Evolutionary conservation across 768 basidiomycete species (phyloP).

Genomic region (Termitomyces sp.): DNA sequence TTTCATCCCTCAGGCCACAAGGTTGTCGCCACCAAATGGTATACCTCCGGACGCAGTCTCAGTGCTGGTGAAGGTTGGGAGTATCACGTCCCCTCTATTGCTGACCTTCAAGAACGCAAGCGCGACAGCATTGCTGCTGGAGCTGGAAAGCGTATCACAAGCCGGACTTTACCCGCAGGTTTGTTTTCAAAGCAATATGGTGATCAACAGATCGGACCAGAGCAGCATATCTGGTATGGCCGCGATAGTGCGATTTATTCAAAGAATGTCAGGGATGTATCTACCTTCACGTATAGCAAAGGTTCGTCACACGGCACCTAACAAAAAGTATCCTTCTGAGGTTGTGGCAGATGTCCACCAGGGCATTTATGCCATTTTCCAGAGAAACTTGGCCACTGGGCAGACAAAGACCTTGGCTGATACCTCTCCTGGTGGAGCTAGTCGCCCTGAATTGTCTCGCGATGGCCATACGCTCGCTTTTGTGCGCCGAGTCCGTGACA

Average conservation of each 20-base stretch:
- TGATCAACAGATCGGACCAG: conserved; percentile 69
- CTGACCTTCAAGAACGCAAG: conserved; percentile 36
- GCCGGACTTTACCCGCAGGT: conserved; percentile 52
- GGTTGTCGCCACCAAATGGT: conserved; percentile 76
- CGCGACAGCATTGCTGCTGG: conserved; percentile 27
- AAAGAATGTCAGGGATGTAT: conserved; percentile 54
- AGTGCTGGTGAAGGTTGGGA: conserved; percentile 75
- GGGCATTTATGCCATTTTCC: conserved; percentile 69
- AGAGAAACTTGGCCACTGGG: conserved; percentile 56
- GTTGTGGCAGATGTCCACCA: conserved; percentile 51
- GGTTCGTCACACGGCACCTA: conserved; percentile 28
- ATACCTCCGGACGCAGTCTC: conserved; percentile 56
- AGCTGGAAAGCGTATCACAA: conserved; percentile 12
- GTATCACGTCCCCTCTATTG: conserved; percentile 46
- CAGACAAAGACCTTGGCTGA: conserved; percentile 46
- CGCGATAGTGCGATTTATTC: conserved; percentile 58
- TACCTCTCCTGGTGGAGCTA: conserved; percentile 66
- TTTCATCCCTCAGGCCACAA: conserved; percentile 63
- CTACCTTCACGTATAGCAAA: conserved; percentile 57
- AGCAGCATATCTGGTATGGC: conserved; percentile 60
- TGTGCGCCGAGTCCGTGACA: conserved; percentile 67
- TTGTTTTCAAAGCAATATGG: conserved; percentile 58
- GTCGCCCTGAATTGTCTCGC: conserved; percentile 62
- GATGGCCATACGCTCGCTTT: conserved; percentile 70
- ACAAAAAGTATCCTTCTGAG: background rate